These are phyloP conservation scores for Bryoerythrophyllum caledonicum DNA, from an alignment of 225 moss, liverwort and hornwort species.

Conservation along the genomic window DNA sequence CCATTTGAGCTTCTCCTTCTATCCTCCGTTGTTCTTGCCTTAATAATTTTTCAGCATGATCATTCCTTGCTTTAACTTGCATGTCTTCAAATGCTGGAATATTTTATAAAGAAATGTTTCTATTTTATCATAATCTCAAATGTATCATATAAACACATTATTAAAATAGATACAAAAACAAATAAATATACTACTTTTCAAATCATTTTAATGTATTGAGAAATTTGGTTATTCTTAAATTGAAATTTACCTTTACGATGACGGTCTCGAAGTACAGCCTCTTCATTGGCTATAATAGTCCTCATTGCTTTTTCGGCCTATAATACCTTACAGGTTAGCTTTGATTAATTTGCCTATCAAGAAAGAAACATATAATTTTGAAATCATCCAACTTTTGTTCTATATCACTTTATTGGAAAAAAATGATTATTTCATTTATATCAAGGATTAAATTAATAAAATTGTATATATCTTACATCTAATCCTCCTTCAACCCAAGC, in stretches of 20 bases:
- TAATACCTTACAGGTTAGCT: accelerated
- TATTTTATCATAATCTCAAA: no score
- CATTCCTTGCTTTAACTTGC: constrained; percentile 55
- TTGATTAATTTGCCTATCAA: accelerated
- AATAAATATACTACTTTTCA: no score
- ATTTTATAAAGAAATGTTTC: accelerated
- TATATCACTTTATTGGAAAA: no score
- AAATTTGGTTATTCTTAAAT: accelerated
- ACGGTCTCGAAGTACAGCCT: constrained; percentile 41
- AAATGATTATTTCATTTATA: no score
- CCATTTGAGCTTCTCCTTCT: constrained; percentile 8
- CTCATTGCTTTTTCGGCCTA: constrained; percentile 67
- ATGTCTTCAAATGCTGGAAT: constrained; percentile 71
- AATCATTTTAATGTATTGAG: no score
- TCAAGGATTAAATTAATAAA: no score
- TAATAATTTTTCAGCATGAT: constrained; percentile 23
- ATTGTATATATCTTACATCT: constrained; percentile 32
- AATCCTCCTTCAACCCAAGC: constrained; percentile 72
- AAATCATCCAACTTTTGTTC: accelerated
- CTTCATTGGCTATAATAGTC: constrained; percentile 53
- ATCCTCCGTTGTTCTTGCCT: constrained; percentile 24
- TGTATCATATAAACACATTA: no score
- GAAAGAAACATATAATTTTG: not conserved
- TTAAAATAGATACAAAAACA: no score
- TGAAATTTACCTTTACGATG: constrained; percentile 56